phyloP scores from a whole-genome alignment of 352 stramenopile species.

The Phytopythium oedochilum region DNA sequence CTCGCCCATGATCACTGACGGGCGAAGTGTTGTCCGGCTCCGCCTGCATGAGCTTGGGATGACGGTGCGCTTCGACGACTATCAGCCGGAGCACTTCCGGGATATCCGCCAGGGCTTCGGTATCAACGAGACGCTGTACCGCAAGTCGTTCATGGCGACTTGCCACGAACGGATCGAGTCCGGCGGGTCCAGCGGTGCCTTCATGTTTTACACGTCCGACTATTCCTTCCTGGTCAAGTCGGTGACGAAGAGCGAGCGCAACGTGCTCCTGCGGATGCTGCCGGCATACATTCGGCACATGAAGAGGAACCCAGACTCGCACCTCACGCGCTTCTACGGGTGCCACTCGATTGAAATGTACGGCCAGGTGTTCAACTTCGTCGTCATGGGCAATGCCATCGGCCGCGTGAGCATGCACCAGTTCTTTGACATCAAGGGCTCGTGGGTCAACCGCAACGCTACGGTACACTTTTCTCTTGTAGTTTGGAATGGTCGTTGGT shows the following conservation, averaged over 20 bases:
- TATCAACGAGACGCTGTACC: conserved; percentile 73
- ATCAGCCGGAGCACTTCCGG: conserved; percentile 60
- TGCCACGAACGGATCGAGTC: conserved; percentile 82
- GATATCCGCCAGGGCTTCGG: conserved; percentile 76
- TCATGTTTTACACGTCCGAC: conserved; percentile 91
- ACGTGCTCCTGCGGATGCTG: conserved; percentile 78
- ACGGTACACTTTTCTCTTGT: conserved; percentile 27
- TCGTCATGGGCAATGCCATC: conserved; percentile 91
- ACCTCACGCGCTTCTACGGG: conserved; percentile 88
- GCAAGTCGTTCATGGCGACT: conserved; percentile 73
- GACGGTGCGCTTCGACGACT: conserved; percentile 79
- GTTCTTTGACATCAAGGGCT: conserved; percentile 91
- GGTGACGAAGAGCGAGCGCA: conserved; percentile 73
- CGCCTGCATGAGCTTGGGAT: conserved; percentile 81
- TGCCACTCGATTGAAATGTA: conserved; percentile 91
- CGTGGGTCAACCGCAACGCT: conserved; percentile 83
- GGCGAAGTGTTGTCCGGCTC: conserved; percentile 55
- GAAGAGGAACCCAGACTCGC: conserved; percentile 66
- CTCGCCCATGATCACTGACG: conserved; percentile 37
- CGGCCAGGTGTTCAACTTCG: conserved; percentile 82
- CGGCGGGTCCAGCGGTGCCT: conserved; percentile 81
- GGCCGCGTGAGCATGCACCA: conserved; percentile 80
- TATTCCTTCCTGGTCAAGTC: conserved; percentile 88
- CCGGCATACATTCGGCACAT: conserved; percentile 81
- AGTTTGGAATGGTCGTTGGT: neutral